Evolutionary conservation across 2,329 filamentous ascomycete genomes (phyloP), one percentile per base, ranked within the genome.

Genomic region (Didymella keratinophila): DNA sequence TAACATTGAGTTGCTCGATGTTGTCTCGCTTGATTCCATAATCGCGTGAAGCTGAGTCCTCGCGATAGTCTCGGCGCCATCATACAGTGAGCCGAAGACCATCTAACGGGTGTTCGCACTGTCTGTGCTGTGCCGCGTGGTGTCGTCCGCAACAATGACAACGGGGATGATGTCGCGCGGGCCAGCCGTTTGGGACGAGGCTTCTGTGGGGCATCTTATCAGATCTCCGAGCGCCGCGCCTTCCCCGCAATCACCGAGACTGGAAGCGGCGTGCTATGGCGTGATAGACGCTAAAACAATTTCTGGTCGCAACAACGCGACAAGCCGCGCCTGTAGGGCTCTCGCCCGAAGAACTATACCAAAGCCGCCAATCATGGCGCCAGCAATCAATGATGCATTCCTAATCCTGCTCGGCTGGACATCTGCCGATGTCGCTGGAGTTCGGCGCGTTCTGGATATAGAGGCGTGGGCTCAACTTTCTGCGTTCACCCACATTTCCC

Each of bases 361-460:
- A 49, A 57, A 57, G 46, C 62, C 44, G 61, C 72, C 72, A 74
- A 74, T 74, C 70, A 73, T 69, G 68, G 51, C 55, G 30, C 37
- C 36, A 37, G 32, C 36, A 51, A 55, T 58, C 53, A 61, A 58
- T 67, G 56, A 56, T 63, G 59, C 64, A 62, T 69, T 65, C 58
- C 44, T 52, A 61, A 60, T 61, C 49, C 47, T 28, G 62, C 63
- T 71, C 70, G 71, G 70, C 60, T 55, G 53, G 56, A 64, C 52
- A 59, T 69, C 53, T 65, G 67, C 69, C 70, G 70, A 70, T 69
- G 62, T 71, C 71, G 72, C 70, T 63, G 56, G 55, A 57, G 41
- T 42, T 51, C 56, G 54, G 62, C 55, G 63, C 54, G 60, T 64
- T 66, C 66, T 63, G 30, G 47, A 61, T 46, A 46, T 60, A 48